These are phyloP conservation scores for Xylaria longipes DNA, from an alignment of 495 filamentous ascomycete genomes.

Conservation along the genomic window DNA sequence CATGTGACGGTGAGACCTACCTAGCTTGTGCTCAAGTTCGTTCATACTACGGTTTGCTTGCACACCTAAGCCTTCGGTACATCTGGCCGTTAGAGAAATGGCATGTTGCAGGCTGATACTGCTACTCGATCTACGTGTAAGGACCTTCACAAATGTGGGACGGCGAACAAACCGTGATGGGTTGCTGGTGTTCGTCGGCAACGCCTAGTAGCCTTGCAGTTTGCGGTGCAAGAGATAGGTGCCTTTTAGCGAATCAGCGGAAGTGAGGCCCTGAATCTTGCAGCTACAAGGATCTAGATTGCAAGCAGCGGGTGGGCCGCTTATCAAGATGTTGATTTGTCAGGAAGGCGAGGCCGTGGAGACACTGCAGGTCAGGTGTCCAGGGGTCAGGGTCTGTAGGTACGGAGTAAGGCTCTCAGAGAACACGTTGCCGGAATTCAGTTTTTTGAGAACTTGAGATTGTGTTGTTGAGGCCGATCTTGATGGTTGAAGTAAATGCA, in stretches of 20 bases:
- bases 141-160: neutral
- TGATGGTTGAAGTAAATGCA: too few species aligned
- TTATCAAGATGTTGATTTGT: constrained; percentile 20
- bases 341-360: constrained; percentile 11
- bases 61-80: neutral
- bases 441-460: neutral
- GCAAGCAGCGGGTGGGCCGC: neutral
- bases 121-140: neutral
- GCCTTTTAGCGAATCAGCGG: constrained; percentile 9
- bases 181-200: neutral
- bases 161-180: neutral
- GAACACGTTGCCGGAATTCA: constrained; percentile 40
- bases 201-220: constrained; percentile 11
- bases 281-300: constrained; percentile 13
- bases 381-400: constrained; percentile 7
- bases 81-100: neutral
- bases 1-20: neutral
- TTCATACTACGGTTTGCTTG: neutral
- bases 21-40: neutral
- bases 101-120: neutral
- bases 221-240: neutral
- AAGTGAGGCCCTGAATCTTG: constrained; percentile 4
- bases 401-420: constrained; percentile 31
- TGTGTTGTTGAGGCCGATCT: too few species aligned
- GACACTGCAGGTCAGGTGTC: constrained; percentile 21